phyloP scores from a whole-genome alignment of 83 land plant genomes.

The Larix sibirica region DNA sequence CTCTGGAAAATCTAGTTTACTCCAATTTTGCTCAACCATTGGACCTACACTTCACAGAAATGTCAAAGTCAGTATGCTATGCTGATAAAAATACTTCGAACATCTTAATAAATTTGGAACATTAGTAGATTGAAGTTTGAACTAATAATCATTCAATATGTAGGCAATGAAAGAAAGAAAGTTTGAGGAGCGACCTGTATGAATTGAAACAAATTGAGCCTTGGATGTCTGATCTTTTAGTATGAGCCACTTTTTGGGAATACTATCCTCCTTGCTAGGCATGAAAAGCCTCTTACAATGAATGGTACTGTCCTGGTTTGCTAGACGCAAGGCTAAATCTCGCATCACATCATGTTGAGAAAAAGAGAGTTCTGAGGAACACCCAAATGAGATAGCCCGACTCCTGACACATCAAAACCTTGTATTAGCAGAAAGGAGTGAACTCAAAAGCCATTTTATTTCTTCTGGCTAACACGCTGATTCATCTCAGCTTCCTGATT shows the following conservation, averaged over 20 bases:
- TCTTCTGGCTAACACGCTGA: not conserved
- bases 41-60: constrained; percentile 35
- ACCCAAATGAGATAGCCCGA: constrained; percentile 13
- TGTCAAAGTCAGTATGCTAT: not conserved
- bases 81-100: not conserved
- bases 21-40: constrained; percentile 59
- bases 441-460: not conserved
- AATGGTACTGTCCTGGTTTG: constrained; percentile 12
- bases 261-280: constrained; percentile 43
- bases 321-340: constrained; percentile 56
- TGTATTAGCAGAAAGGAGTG: not conserved
- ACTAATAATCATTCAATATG: not conserved
- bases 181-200: constrained; percentile 36
- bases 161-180: not conserved
- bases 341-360: constrained; percentile 68
- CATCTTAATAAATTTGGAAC: not conserved
- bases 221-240: constrained; percentile 35
- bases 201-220: constrained; percentile 63
- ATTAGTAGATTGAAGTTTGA: not conserved
- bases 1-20: constrained; percentile 39
- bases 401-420: constrained; percentile 7
- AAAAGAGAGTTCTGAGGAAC: constrained; percentile 42
- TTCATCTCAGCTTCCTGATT: not conserved
- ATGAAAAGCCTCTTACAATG: constrained; percentile 44
- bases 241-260: constrained; percentile 62